phyloP scores from a whole-genome alignment of 345 rosid species.

The Dovyalis caffra region DNA sequence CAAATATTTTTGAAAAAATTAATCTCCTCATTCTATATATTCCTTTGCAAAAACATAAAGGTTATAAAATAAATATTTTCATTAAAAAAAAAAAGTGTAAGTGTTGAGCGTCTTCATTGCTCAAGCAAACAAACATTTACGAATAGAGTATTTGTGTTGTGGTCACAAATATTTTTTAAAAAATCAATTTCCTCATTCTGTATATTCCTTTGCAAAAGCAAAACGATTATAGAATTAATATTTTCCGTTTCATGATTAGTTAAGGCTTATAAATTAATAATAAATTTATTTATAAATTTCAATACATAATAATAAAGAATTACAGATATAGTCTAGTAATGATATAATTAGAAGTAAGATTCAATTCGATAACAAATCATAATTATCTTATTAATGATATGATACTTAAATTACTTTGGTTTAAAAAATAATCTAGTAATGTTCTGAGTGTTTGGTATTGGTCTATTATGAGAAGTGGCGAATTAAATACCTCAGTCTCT shows the following conservation, averaged over 20 bases:
- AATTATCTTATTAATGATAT: no score
- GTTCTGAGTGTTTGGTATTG: no score
- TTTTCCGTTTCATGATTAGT: neutral
- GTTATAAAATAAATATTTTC: neutral
- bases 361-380: no score
- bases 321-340: no score
- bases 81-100: neutral
- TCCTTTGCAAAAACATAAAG: neutral
- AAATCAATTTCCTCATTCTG: neutral
- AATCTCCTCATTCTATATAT: neutral
- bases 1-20: no score
- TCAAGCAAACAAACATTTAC: neutral
- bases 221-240: neutral
- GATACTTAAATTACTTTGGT: no score
- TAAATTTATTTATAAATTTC: no score
- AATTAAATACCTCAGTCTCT: no score
- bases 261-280: neutral
- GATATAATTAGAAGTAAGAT: no score
- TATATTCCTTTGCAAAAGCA: neutral
- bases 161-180: neutral
- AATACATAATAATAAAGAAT: no score
- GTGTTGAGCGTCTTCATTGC: neutral
- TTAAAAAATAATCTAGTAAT: no score
- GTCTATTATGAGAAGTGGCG: no score
- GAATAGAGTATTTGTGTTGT: neutral